Base-by-base conservation (phyloP, 2,329 filamentous ascomycete species). In the Tolypocladium tundrense region DNA sequence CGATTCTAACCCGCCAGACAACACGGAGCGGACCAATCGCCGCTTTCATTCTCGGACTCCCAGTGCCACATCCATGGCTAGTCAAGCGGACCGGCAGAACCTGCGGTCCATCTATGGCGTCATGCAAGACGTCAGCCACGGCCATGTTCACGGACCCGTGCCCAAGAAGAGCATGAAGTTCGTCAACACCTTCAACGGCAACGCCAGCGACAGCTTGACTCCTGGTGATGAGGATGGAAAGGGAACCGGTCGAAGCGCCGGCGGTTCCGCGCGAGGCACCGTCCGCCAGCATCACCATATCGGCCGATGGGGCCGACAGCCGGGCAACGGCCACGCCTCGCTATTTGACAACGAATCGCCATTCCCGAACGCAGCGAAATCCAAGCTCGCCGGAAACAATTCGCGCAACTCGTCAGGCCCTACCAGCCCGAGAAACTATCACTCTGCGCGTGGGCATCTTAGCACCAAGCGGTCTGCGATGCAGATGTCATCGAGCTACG, bases 151-250 rank as follows among this genome's bases (percentile, higher is more conserved):
- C 41, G 66, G 71, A 1, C 72, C 71, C 31, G 70, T 67, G 4
- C 70, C 73, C 24, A 97, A 95, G 75, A 91, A 90, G 76, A 95
- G 88, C 73, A 97, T 96, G 91, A 97, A 97, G 68, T 97, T 97
- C 68, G 88, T 90, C 59, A 93, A 90, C 71, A 85, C 88, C 1
- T 90, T 90, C 71, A 86, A 78, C 63, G 85, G 81, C 62, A 84
- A 82, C 61, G 75, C 74, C 43, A 79, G 73, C 53, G 80, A 83
- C 40, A 75, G 70, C 59, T 62, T 74, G 24, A 81, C 70, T 13
- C 65, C 86, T 54, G 86, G 81, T 54, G 87, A 91, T 21, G 84
- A 87, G 58, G 85, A 86, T 56, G 86, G 86, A 19, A 83, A 83
- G 62, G 84, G 85, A 57, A 83, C 79, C 27, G 78, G 79, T 19